Conservation (phyloP, 345 rosid genomes). For the Luvunga scandens region DNA sequence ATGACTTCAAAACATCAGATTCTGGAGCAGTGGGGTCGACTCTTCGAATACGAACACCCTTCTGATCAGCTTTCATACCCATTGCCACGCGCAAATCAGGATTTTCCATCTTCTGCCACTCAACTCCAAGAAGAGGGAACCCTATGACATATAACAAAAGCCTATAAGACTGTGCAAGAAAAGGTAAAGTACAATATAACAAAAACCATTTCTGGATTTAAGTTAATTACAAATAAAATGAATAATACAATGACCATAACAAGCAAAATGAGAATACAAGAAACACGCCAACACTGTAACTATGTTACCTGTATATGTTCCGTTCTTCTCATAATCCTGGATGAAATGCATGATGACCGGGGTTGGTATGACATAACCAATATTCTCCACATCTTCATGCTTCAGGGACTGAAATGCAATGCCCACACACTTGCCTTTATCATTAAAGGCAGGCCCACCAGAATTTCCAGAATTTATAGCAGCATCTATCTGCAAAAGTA, state of each 20-base stretch:
- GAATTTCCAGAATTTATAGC: constrained; percentile 79
- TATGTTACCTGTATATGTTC: constrained; percentile 55
- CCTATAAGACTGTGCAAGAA: neutral
- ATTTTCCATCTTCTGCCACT: constrained; percentile 88
- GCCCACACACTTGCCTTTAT: constrained; percentile 68
- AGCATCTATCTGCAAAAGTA: constrained; percentile 60
- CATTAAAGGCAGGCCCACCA: constrained; percentile 80
- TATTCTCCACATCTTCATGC: constrained; percentile 74
- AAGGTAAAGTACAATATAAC: neutral
- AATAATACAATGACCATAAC: neutral
- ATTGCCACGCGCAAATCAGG: constrained; percentile 58
- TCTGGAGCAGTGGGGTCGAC: constrained; percentile 68
- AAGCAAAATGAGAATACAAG: neutral
- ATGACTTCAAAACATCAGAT: constrained; percentile 46
- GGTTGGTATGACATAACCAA: constrained; percentile 73
- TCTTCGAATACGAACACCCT: constrained; percentile 68
- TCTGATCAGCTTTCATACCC: constrained; percentile 62
- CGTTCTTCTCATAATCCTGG: constrained; percentile 60
- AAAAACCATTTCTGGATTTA: neutral
- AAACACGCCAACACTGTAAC: neutral
- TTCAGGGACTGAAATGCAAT: constrained; percentile 80
- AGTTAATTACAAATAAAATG: neutral
- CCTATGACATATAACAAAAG: constrained; percentile 32
- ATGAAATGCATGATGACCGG: constrained; percentile 69
- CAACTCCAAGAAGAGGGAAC: constrained; percentile 67